Conservation (phyloP, 805 yeast species). For the Candida mattraensis region DNA sequence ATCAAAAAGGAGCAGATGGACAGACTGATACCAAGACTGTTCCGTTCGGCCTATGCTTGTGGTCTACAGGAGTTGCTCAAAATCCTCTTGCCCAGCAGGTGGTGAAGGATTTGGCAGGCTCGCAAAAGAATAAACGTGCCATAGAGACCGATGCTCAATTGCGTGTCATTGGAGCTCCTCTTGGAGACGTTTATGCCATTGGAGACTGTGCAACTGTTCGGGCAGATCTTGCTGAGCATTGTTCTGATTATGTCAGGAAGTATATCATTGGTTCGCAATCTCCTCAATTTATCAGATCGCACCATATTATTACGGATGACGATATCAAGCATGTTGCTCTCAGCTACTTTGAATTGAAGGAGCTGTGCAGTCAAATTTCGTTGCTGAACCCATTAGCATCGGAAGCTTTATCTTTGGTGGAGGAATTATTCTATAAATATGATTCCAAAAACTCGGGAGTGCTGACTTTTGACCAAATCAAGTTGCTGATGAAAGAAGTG, state of each 20-base stretch:
- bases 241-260: slow-evolving; percentile 49
- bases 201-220: slow-evolving; percentile 73
- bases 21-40: slow-evolving; percentile 46
- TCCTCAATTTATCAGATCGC: slow-evolving; percentile 32
- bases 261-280: slow-evolving; percentile 44
- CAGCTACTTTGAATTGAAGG: slow-evolving; percentile 47
- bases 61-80: slow-evolving; percentile 78
- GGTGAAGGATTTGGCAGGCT: slow-evolving; percentile 44
- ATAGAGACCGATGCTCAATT: slow-evolving; percentile 74
- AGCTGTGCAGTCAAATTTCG: slow-evolving; percentile 47
- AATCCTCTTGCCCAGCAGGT: slow-evolving; percentile 59
- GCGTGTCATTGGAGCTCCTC: slow-evolving; percentile 66
- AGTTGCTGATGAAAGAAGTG: slow-evolving; percentile 49
- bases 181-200: slow-evolving; percentile 67
- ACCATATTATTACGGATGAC: slow-evolving; percentile 43
- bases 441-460: slow-evolving; percentile 49
- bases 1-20: slow-evolving; percentile 44
- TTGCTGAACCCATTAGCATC: slow-evolving; percentile 56
- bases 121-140: slow-evolving; percentile 66
- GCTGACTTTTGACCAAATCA: slow-evolving; percentile 52
- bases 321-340: slow-evolving; percentile 51
- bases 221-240: slow-evolving; percentile 56
- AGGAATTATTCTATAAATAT: slow-evolving; percentile 52
- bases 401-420: slow-evolving; percentile 52
- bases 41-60: slow-evolving; percentile 67